Percentiles rank a stretch among this genome's conserved stretches.
Evolutionary conservation across 2,329 filamentous ascomycete genomes (phyloP).

Genomic region (Didymella pinodella): DNA sequence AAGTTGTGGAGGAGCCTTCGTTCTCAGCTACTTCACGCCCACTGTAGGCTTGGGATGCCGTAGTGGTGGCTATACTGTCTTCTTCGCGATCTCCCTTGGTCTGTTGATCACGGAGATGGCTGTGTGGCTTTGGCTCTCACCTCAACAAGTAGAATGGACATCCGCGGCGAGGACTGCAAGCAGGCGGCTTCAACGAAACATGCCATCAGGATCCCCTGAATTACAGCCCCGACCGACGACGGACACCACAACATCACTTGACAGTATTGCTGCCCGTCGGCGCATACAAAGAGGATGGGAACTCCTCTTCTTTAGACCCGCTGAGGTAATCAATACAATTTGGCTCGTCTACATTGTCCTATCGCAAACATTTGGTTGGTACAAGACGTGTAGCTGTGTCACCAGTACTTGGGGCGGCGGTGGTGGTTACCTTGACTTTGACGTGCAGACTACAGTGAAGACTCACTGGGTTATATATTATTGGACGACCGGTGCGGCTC

Average conservation of each 20-base stretch:
- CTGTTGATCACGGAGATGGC: conserved; percentile 51
- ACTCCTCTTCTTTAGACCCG: conserved; percentile 40
- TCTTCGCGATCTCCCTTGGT: conserved; percentile 42
- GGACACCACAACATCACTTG: conserved; percentile 2
- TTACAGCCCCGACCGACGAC: background rate
- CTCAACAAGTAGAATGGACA: conserved; percentile 26
- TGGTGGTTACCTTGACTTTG: conserved; percentile 56
- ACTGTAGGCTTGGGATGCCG: conserved; percentile 56
- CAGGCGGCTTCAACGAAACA: background rate
- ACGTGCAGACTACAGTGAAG: conserved; percentile 42
- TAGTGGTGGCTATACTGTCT: conserved; percentile 56
- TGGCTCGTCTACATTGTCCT: conserved; percentile 48
- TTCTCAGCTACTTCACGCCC: conserved; percentile 56
- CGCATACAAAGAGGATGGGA: conserved; percentile 30
- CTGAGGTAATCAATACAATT: conserved; percentile 49
- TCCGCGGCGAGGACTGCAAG: conserved; percentile 19
- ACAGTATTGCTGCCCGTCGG: conserved; percentile 11
- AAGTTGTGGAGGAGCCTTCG: conserved; percentile 51
- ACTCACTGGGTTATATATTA: conserved; percentile 37
- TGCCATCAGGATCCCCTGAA: background rate
- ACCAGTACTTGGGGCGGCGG: conserved; percentile 48
- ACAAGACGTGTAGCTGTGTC: conserved; percentile 55
- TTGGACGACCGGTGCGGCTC: conserved; percentile 45
- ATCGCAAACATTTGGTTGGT: conserved; percentile 54
- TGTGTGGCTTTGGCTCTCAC: conserved; percentile 45